Evolutionary conservation across 2,329 filamentous ascomycete species (phyloP).

Genomic region (Colletotrichum euphorbiae): DNA sequence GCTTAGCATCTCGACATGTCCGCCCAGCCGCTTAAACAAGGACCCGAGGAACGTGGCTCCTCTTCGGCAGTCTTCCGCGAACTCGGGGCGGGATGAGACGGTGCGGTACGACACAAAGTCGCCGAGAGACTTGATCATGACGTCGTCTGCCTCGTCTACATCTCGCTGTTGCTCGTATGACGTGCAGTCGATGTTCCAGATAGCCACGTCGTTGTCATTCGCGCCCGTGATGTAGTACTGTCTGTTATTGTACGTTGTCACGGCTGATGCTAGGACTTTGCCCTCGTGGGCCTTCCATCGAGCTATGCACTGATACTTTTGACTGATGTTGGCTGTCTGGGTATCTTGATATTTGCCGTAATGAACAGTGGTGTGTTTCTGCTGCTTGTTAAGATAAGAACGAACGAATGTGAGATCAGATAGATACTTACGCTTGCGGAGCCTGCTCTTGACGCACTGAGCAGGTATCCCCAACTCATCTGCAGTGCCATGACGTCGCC

Average conservation of each 20-base stretch:
- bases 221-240: slow-evolving; percentile 95
- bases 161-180: slow-evolving; percentile 42
- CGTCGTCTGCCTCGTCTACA: slow-evolving; percentile 59
- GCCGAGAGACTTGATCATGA: slow-evolving; percentile 77
- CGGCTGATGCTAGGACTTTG: slow-evolving; percentile 86
- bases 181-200: slow-evolving; percentile 77
- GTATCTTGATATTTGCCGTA: slow-evolving; percentile 67
- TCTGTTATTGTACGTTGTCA: slow-evolving; percentile 75
- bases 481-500: slow-evolving; percentile 89
- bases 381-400: slow-evolving; percentile 40
- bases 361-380: slow-evolving; percentile 76
- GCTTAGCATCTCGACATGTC: slow-evolving; percentile 89
- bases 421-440: slow-evolving; percentile 75
- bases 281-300: slow-evolving; percentile 88
- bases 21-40: slow-evolving; percentile 92
- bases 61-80: slow-evolving; percentile 90
- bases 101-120: slow-evolving; percentile 94
- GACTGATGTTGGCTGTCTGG: slow-evolving; percentile 69
- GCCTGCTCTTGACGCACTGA: slow-evolving; percentile 92
- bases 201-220: slow-evolving; percentile 88
- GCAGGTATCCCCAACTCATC: slow-evolving; percentile 86
- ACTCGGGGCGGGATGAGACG: slow-evolving; percentile 86
- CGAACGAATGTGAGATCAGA: background rate
- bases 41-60: slow-evolving; percentile 91
- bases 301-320: slow-evolving; percentile 83